Evolutionary conservation across 495 filamentous ascomycete species (phyloP).

Genomic region (Beverwykella pulmonaria): DNA sequence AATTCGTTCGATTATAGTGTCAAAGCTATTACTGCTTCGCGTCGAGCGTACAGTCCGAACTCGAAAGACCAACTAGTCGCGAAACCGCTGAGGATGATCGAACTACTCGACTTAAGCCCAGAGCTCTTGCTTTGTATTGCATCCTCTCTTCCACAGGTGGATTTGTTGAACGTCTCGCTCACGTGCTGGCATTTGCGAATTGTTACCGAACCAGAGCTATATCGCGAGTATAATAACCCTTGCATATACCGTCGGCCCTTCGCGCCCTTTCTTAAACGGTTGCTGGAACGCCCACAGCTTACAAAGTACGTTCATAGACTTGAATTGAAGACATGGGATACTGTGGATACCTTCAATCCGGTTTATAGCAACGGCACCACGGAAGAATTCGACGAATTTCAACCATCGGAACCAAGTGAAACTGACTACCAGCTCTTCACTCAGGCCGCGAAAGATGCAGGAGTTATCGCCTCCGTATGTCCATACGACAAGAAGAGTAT

Average conservation of each 20-base stretch:
- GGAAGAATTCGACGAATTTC: not conserved
- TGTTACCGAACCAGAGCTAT: slow-evolving; percentile 1
- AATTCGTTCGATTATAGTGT: too few relatives aligned
- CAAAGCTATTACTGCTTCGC: too few relatives aligned
- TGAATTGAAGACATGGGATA: not conserved
- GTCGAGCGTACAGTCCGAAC: too few relatives aligned
- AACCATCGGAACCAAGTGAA: not conserved
- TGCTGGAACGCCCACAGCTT: not conserved
- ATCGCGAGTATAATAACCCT: not conserved
- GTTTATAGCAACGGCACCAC: not conserved
- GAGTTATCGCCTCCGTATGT: not conserved
- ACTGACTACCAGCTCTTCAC: slow-evolving; percentile 1
- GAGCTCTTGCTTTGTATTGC: slow-evolving; percentile 9
- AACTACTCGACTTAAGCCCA: not conserved
- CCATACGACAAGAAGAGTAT: not conserved
- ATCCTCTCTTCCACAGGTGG: not conserved
- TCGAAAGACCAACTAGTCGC: too few relatives aligned
- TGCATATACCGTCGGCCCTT: not conserved
- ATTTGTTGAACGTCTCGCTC: slow-evolving; percentile 3
- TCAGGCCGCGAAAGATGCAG: not conserved
- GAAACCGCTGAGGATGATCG: not conserved
- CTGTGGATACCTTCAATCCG: not conserved
- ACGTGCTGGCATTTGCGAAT: not conserved
- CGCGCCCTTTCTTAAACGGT: not conserved
- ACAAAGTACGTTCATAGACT: not conserved